Evolutionary conservation across 1,284 basidiomycete genomes (phyloP).

Genomic region (Apiotrichum gamsii): DNA sequence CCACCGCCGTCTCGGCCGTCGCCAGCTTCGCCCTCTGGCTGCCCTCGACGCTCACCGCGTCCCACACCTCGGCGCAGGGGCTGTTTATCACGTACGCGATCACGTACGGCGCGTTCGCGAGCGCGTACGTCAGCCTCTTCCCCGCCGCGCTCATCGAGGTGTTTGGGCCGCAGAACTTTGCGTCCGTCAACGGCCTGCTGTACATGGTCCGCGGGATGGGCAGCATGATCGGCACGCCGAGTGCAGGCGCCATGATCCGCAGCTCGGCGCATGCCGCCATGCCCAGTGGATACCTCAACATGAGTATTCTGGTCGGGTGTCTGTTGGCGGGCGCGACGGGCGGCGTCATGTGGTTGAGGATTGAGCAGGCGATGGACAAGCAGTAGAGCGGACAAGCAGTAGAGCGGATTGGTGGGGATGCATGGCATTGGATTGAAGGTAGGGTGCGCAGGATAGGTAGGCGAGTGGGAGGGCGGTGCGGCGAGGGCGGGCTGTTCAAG

Average conservation of each 20-base stretch:
- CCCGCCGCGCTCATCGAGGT: constrained; percentile 31
- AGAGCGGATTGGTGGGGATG: not conserved
- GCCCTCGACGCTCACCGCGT: constrained; percentile 17
- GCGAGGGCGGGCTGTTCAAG: too few relatives aligned
- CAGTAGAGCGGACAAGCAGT: not conserved
- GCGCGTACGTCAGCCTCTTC: constrained; percentile 33
- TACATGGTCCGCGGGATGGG: constrained; percentile 31
- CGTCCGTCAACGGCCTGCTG: constrained; percentile 28
- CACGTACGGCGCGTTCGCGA: constrained; percentile 24
- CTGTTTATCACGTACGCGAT: constrained; percentile 31
- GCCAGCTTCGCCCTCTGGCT: constrained; percentile 31
- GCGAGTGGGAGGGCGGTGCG: too few relatives aligned
- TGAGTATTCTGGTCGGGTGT: constrained; percentile 12
- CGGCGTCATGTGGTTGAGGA: constrained; percentile 14
- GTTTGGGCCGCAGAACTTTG: constrained; percentile 32
- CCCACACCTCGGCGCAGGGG: constrained; percentile 12
- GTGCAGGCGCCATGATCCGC: constrained; percentile 18
- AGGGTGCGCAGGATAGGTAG: too few relatives aligned
- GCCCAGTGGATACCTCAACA: constrained; percentile 8
- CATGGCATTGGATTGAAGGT: too few relatives aligned
- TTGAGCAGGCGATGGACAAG: not conserved
- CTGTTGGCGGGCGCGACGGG: constrained; percentile 11
- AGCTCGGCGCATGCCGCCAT: not conserved
- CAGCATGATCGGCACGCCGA: constrained; percentile 29
- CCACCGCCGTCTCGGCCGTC: constrained; percentile 28